Percentiles rank a stretch among this genome's conserved stretches.
phyloP scores from a whole-genome alignment of 2,329 filamentous ascomycete genomes.

The Colletotrichum coccodes region DNA sequence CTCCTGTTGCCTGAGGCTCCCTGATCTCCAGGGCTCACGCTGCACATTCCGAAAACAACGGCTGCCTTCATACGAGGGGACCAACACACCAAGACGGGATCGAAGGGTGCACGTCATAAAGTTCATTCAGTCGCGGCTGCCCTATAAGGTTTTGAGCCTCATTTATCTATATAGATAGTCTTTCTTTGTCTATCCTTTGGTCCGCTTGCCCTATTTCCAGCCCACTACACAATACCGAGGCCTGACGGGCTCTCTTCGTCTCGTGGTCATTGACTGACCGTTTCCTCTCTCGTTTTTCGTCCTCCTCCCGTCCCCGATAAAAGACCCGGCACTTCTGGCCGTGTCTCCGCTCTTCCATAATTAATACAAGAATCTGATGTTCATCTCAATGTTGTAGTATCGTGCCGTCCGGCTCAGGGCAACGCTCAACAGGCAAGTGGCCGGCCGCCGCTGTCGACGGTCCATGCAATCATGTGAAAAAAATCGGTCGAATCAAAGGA shows the following conservation, averaged over 20 bases:
- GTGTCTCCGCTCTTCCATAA: not conserved
- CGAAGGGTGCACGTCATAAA: not conserved
- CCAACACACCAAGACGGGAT: not conserved
- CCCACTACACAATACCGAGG: not conserved
- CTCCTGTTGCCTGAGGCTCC: not conserved
- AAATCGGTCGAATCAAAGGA: not conserved
- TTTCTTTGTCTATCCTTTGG: not conserved
- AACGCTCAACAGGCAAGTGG: not conserved
- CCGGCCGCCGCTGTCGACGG: not conserved
- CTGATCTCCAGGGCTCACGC: not conserved
- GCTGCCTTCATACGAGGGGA: too few species aligned
- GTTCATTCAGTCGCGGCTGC: not conserved
- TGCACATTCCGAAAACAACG: too few species aligned
- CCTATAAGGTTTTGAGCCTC: not conserved
- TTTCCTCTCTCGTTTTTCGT: not conserved
- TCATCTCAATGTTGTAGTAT: not conserved
- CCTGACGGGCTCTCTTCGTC: not conserved
- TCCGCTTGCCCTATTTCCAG: not conserved
- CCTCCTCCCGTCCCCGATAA: not conserved
- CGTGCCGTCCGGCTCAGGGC: not conserved
- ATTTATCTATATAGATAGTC: not conserved
- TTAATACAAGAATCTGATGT: not conserved
- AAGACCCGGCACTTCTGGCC: not conserved
- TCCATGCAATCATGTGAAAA: not conserved
- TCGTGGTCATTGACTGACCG: too few species aligned